A percentile compares a stretch with the other conserved stretches of the same genome.
Conservation (phyloP, 2,329 filamentous ascomycete genomes). For the Cylindrodendrum hubeiense region DNA sequence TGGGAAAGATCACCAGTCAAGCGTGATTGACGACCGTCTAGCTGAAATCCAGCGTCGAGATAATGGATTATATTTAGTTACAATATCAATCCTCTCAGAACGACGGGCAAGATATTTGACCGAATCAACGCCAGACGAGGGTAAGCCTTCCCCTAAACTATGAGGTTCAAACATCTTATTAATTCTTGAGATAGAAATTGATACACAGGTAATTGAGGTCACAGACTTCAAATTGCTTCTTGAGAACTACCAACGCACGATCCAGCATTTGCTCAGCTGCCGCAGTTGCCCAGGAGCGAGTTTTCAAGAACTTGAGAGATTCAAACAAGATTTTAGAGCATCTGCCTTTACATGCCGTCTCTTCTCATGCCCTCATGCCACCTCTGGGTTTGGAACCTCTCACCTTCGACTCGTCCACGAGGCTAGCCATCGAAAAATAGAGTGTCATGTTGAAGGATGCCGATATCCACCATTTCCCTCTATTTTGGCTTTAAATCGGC, state of each 20-base stretch:
- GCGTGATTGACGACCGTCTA: no score
- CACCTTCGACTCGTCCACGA: background rate
- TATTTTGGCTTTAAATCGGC: background rate
- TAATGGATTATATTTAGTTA: no score
- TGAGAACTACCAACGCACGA: slow-evolving; percentile 4
- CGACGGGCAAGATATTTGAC: no score
- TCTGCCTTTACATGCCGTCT: slow-evolving; percentile 32
- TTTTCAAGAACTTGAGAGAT: slow-evolving; percentile 14
- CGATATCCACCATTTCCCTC: slow-evolving; percentile 6
- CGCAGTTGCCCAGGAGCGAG: background rate
- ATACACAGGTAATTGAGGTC: background rate
- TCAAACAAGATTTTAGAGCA: slow-evolving; percentile 17
- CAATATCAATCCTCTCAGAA: no score
- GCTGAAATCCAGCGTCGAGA: no score
- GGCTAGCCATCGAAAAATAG: background rate
- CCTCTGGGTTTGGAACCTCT: slow-evolving; percentile 32
- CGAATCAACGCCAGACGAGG: background rate
- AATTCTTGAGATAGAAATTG: background rate
- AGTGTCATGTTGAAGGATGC: background rate
- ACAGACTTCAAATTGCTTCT: background rate
- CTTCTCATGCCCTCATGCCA: slow-evolving; percentile 28
- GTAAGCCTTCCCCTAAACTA: background rate
- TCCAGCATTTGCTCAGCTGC: background rate
- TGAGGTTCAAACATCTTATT: no score
- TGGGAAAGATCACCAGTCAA: no score